Conservation (phyloP, 768 basidiomycete genomes). For the Boletus subcaerulescens region DNA sequence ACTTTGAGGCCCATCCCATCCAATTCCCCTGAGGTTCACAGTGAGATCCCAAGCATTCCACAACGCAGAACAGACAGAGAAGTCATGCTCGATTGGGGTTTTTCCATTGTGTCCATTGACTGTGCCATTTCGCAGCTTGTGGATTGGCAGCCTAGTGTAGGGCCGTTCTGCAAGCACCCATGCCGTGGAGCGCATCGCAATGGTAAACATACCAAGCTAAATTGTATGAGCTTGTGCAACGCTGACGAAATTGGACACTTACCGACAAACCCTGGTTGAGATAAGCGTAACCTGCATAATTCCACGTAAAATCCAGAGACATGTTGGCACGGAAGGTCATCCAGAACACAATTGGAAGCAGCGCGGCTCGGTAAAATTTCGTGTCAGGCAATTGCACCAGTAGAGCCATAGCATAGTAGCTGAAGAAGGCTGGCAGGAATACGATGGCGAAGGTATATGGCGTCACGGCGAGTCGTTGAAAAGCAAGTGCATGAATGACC, state of each 20-base stretch:
- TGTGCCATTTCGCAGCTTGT: background rate
- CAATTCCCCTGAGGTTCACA: conserved; percentile 25
- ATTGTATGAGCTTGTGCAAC: background rate
- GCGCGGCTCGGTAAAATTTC: conserved; percentile 39
- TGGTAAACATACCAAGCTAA: conserved; percentile 23
- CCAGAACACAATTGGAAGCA: conserved; percentile 50
- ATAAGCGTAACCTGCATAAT: conserved; percentile 6
- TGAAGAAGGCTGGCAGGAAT: conserved; percentile 41
- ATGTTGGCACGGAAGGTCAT: conserved; percentile 38
- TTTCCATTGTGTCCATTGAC: background rate
- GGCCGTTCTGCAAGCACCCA: conserved; percentile 18
- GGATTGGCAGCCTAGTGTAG: conserved; percentile 13
- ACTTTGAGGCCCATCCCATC: conserved; percentile 22
- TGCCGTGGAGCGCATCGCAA: conserved; percentile 23
- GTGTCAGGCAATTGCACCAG: conserved; percentile 51
- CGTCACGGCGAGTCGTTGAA: conserved; percentile 18
- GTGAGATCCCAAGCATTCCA: conserved; percentile 30
- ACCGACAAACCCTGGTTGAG: conserved; percentile 26
- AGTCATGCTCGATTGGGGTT: background rate
- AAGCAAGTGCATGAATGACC: conserved; percentile 8
- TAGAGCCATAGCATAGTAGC: conserved; percentile 51
- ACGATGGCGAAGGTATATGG: conserved; percentile 33
- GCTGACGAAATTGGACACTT: background rate
- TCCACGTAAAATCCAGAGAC: conserved; percentile 25
- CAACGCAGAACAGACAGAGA: conserved; percentile 12